These are phyloP conservation scores for Myotisia sp. DNA, from an alignment of 2,329 filamentous ascomycete species.

Conservation along the genomic window DNA sequence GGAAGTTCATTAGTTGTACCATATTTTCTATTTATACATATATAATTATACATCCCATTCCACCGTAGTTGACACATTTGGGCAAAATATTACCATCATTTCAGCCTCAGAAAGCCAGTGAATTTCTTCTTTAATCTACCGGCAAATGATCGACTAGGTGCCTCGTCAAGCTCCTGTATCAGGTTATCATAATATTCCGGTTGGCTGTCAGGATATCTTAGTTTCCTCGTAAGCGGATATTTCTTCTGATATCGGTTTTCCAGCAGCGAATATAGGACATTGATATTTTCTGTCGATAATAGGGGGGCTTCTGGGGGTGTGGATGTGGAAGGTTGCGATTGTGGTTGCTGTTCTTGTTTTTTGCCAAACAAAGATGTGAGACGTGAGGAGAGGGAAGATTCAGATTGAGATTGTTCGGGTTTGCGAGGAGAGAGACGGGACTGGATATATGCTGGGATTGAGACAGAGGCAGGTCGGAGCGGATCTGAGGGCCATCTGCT, in stretches of 20 bases:
- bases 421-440: slow-evolving; percentile 17
- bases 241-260: slow-evolving; percentile 43
- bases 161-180: slow-evolving; percentile 39
- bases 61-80: no score
- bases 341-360: slow-evolving; percentile 4
- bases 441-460: slow-evolving; percentile 31
- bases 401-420: slow-evolving; percentile 4
- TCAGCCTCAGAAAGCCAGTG: slow-evolving; percentile 35
- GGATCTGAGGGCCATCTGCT: slow-evolving; percentile 32
- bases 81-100: no score
- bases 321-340: slow-evolving; percentile 6
- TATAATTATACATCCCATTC: background rate
- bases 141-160: slow-evolving; percentile 36
- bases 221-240: slow-evolving; percentile 33
- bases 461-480: slow-evolving; percentile 32
- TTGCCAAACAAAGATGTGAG: slow-evolving; percentile 10
- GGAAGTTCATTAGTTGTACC: no score
- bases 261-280: slow-evolving; percentile 46
- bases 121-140: slow-evolving; percentile 33
- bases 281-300: slow-evolving; percentile 28
- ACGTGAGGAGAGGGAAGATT: slow-evolving; percentile 3
- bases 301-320: slow-evolving; percentile 5
- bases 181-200: slow-evolving; percentile 40
- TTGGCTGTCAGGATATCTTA: slow-evolving; percentile 38
- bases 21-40: no score